These are phyloP conservation scores for Aspergillus wentii DNA, from an alignment of 495 filamentous ascomycete species.

Conservation along the genomic window DNA sequence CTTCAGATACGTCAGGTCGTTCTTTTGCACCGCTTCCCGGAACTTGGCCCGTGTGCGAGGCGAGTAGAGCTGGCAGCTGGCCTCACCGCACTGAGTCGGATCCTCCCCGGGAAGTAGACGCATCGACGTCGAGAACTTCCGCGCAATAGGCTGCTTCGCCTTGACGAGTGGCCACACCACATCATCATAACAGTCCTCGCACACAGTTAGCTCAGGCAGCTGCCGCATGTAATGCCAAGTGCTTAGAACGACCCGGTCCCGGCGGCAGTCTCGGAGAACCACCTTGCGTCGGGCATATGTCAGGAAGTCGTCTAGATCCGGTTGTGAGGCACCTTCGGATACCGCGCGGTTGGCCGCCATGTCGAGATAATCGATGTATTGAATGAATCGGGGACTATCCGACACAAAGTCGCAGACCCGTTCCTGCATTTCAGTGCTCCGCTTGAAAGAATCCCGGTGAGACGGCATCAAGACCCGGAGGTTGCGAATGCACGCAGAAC, in stretches of 20 bases:
- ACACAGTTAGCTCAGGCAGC: constrained; percentile 62
- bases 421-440: constrained; percentile 19
- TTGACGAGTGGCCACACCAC: constrained; percentile 61
- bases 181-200: constrained; percentile 66
- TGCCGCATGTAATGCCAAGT: constrained; percentile 60
- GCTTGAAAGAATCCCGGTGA: constrained; percentile 44
- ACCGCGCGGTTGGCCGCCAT: constrained; percentile 44
- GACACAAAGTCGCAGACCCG: constrained; percentile 46
- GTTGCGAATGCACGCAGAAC: constrained; percentile 47
- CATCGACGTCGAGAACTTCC: constrained; percentile 46
- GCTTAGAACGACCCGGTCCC: constrained; percentile 42
- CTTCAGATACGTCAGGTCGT: constrained; percentile 50
- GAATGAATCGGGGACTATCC: constrained; percentile 49
- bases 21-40: constrained; percentile 48
- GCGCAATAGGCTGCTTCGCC: constrained; percentile 46
- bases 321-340: constrained; percentile 21
- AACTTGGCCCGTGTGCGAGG: constrained; percentile 67
- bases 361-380: constrained; percentile 60
- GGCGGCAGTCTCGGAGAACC: constrained; percentile 48
- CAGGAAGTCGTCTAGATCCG: constrained; percentile 47
- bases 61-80: constrained; percentile 71
- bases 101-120: constrained; percentile 41
- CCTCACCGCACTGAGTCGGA: constrained; percentile 41
- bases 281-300: constrained; percentile 47
- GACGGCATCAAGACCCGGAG: constrained; percentile 48